These are phyloP conservation scores for Penicillium cosmopolitanum DNA, from an alignment of 495 filamentous ascomycete species.

Conservation along the genomic window DNA sequence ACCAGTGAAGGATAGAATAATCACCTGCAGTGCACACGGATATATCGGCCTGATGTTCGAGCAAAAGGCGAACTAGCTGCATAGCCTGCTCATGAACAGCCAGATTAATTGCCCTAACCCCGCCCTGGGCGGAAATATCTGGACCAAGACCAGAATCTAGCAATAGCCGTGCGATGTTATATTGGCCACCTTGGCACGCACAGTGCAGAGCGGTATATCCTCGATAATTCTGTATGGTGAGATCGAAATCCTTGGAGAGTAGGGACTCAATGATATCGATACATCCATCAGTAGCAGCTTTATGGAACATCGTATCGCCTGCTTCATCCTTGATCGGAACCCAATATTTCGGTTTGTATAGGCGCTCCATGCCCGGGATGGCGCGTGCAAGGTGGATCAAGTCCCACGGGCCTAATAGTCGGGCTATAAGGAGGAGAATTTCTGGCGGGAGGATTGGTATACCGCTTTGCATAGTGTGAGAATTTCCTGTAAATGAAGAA, in stretches of 20 bases:
- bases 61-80: not conserved
- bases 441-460: not conserved
- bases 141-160: not conserved
- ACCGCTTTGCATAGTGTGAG: not conserved
- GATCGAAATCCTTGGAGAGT: constrained; percentile 4
- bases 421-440: constrained; percentile 4
- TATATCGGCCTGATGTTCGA: not conserved
- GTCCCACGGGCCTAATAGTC: not conserved
- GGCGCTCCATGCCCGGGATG: constrained; percentile 4
- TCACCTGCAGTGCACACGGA: not conserved
- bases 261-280: constrained; percentile 1
- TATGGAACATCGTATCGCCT: constrained; percentile 4
- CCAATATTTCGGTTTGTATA: constrained; percentile 9
- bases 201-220: constrained; percentile 3
- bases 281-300: not conserved
- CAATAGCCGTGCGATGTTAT: not conserved
- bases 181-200: constrained; percentile 1
- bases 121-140: not conserved
- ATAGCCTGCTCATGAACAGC: not conserved
- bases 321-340: constrained; percentile 4
- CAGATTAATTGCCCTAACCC: not conserved
- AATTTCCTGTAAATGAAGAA: not conserved
- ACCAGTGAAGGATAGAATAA: constrained; percentile 1
- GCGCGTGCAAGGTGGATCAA: constrained; percentile 1
- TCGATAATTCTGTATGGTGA: not conserved